Conservation (phyloP, 768 basidiomycete species). For the Amanita muscaria region DNA sequence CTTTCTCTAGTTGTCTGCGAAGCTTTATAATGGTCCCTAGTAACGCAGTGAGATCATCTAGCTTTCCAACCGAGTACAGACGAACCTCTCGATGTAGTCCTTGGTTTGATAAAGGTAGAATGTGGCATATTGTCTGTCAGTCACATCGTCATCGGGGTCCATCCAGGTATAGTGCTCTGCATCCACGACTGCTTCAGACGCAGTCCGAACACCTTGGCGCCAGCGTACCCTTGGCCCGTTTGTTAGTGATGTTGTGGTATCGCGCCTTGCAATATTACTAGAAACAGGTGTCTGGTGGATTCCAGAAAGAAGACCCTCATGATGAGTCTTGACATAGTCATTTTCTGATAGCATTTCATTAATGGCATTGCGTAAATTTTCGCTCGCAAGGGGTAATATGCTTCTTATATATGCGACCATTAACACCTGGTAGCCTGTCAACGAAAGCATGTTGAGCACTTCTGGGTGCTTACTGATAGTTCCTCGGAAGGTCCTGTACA, state of each 20-base stretch:
- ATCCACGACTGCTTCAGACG: constrained; percentile 32
- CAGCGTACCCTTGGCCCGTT: constrained; percentile 14
- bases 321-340: constrained; percentile 13
- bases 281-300: no score
- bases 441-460: constrained; percentile 6
- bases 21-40: constrained; percentile 24
- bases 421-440: constrained; percentile 15
- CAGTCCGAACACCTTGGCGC: constrained; percentile 23
- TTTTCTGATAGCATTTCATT: constrained; percentile 14
- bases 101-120: constrained; percentile 40
- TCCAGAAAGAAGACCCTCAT: constrained; percentile 11
- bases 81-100: constrained; percentile 33
- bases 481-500: constrained; percentile 4
- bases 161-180: constrained; percentile 45
- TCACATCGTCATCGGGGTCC: constrained; percentile 39
- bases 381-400: constrained; percentile 18
- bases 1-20: constrained; percentile 19
- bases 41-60: constrained; percentile 11
- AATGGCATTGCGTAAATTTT: constrained; percentile 12
- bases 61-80: not conserved
- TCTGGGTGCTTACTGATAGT: constrained; percentile 11
- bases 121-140: constrained; percentile 32
- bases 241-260: not conserved
- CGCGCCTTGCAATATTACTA: no score
- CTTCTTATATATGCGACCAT: constrained; percentile 21